Evolutionary conservation across 768 basidiomycete species (phyloP).

Genomic region (Megacollybia marginata): DNA sequence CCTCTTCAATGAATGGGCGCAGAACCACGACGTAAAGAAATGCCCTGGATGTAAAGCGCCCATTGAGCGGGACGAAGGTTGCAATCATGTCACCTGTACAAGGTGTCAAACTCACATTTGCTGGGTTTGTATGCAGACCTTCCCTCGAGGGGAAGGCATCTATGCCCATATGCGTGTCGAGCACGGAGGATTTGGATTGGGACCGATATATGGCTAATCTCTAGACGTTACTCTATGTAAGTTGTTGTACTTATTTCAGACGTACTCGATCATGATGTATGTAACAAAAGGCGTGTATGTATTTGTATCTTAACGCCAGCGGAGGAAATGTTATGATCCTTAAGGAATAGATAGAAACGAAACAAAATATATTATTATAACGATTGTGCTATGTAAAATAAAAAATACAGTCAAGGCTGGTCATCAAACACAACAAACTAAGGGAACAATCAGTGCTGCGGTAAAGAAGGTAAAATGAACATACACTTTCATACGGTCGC

Average conservation of each 20-base stretch:
- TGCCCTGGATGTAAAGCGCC: slow-evolving; percentile 67
- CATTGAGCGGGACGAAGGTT: slow-evolving; percentile 70
- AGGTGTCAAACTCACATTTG: slow-evolving; percentile 73
- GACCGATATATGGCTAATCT: slow-evolving; percentile 1
- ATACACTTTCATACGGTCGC: slow-evolving; percentile 49
- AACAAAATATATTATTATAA: too few relatives aligned
- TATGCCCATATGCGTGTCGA: slow-evolving; percentile 67
- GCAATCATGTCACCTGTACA: slow-evolving; percentile 79
- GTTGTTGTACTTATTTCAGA: slow-evolving; percentile 15
- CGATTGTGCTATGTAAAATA: too few relatives aligned
- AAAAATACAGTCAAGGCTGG: too few relatives aligned
- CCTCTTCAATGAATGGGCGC: slow-evolving; percentile 60
- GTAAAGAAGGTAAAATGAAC: slow-evolving; percentile 13
- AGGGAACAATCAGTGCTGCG: slow-evolving; percentile 2
- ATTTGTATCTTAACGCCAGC: too few relatives aligned
- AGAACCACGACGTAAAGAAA: slow-evolving; percentile 56
- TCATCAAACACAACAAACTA: slow-evolving; percentile 32
- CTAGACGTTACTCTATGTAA: slow-evolving; percentile 6
- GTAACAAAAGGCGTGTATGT: too few relatives aligned
- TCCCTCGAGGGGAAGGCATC: slow-evolving; percentile 60
- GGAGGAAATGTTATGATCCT: too few relatives aligned
- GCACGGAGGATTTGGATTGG: slow-evolving; percentile 60
- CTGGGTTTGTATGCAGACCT: slow-evolving; percentile 73
- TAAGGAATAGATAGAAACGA: too few relatives aligned
- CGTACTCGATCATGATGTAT: too few relatives aligned